These are phyloP conservation scores for Allomyces arbusculus DNA, from an alignment of 192 early-diverging fungal genomes.

Conservation along the genomic window DNA sequence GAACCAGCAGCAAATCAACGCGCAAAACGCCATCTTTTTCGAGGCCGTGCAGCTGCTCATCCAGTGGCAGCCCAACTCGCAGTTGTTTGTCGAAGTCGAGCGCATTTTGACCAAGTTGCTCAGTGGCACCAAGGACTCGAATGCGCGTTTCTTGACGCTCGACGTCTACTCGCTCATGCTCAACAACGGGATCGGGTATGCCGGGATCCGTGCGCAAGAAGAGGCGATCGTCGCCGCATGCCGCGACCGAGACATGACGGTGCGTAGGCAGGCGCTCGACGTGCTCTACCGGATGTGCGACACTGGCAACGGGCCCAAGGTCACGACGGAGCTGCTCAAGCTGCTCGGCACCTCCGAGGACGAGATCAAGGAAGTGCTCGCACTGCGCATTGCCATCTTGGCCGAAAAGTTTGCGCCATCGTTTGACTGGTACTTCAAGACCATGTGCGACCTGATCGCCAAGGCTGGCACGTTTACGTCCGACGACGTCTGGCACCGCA, in stretches of 20 bases:
- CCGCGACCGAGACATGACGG: slow-evolving; percentile 94
- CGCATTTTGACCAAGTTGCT: slow-evolving; percentile 73
- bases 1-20: slow-evolving; percentile 94
- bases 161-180: slow-evolving; percentile 73
- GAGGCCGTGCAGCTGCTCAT: slow-evolving; percentile 94
- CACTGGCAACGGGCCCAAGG: slow-evolving; percentile 54
- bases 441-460: slow-evolving; percentile 88
- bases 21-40: slow-evolving; percentile 90
- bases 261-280: slow-evolving; percentile 82
- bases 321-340: slow-evolving; percentile 83
- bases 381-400: slow-evolving; percentile 94
- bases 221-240: slow-evolving; percentile 75
- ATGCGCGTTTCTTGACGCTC: slow-evolving; percentile 87
- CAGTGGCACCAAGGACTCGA: slow-evolving; percentile 75
- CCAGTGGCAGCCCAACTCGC: slow-evolving; percentile 74
- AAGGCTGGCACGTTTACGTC: slow-evolving; percentile 87
- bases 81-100: slow-evolving; percentile 63
- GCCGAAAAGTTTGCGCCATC: slow-evolving; percentile 95
- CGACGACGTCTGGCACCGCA: slow-evolving; percentile 94
- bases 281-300: slow-evolving; percentile 96
- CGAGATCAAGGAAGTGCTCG: slow-evolving; percentile 89
- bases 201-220: slow-evolving; percentile 26
- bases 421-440: slow-evolving; percentile 97
- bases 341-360: slow-evolving; percentile 64
- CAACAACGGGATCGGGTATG: slow-evolving; percentile 13